Base-by-base conservation (phyloP, 176 grass and related monocot species). In the Rhipidocladum racemiflorum region DNA sequence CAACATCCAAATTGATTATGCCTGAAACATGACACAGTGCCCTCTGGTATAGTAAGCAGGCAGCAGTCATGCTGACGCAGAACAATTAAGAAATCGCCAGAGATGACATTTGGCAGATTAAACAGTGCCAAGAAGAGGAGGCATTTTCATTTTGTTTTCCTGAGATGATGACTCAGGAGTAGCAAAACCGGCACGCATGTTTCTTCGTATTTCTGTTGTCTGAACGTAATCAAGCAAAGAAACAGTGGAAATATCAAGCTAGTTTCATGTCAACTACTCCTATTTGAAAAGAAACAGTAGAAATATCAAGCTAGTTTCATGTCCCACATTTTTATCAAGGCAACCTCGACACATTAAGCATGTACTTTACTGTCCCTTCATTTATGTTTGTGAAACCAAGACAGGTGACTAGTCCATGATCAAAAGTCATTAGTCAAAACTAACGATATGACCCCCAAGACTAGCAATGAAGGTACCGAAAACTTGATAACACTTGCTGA, bases 311-410 rank as follows among this genome's bases (percentile, higher is more conserved):
- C 63, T 61, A 61, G 43, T 28, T 39, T 49, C 73, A 23, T 17
- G 57, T 46, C 11, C 32, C 44, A 4, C 24, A 79, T 65, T 45
- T 24, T 32, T 3, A 74, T 66, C 68, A 74, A 65, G 13, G 36
- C 12, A 54, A 51, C 30, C 3, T 71, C n/a, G 13, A 64, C 68
- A 56, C 48, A 66, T 43, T 17, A 74, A 44, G 24, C 11, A 80
- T 66, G 45, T 86, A 56, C 67, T n/a, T 32, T 72, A 53, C 24
- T 65, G 59, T 66, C 69, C 35, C 48, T 57, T 80, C 35, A 44
- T 85, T 85, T 72, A 77, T 81, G 72, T 85, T 85, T 74, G 46
- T 81, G 77, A 65, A 81, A 64, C 71, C 87, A 85, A 20, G 62
- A 84, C 51, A 88, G 81, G 48, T 50, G 81, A 70, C 75, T 56